Evolutionary conservation across 2,329 filamentous ascomycete species (phyloP), one percentile per base, ranked within the genome.

Genomic region (Orbilia blumenaviensis): DNA sequence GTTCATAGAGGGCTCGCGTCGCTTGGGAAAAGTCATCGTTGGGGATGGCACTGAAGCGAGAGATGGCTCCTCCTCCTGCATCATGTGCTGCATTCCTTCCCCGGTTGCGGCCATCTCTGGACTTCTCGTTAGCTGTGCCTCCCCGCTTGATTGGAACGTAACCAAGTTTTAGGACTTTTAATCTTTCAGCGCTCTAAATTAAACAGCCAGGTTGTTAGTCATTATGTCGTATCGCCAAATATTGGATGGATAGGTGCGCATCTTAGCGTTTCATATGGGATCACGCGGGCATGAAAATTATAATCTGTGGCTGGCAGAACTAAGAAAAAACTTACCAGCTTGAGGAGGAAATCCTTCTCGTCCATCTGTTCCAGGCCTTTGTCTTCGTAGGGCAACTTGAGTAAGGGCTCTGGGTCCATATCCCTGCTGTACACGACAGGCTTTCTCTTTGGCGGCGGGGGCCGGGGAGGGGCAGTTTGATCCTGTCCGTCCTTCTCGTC

Each of bases 1-100:
- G 89, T 81, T 98, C 94, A 82, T 96, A 97, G 34, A 97, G 85
- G 3, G 92, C 93, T 83, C 92, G 94, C 46, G 93, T 96, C 0
- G 92, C 91, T 81, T 93, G 90, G 0, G 93, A 96, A 80, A 92
- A 92, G 82, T 96, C 92, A 78, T 93, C 92, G 78, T 91, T 90
- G 21, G 87, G 87, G 41, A 87, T 85, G 8, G 89, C 84, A 0
- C 91, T 89, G 81, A 94, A 94, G 52, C 92, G 87, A 52, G 85
- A 83, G 7, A 83, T 84, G 1, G 87, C 85, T 7, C 52, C 52
- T 9, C 52, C 52, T 16, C 83, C 80, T 3, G 61, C 42, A 44
- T 77, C 67, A 52, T 54, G 67, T n/a, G 60, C 27, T 6, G 52
- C 34, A 29, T 56, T 12, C 78, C 80, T 56, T 3, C 38, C 25